Percentiles rank a stretch among this genome's conserved stretches.
phyloP scores from a whole-genome alignment of 2,329 filamentous ascomycete genomes.

The Neonectria ditissima region DNA sequence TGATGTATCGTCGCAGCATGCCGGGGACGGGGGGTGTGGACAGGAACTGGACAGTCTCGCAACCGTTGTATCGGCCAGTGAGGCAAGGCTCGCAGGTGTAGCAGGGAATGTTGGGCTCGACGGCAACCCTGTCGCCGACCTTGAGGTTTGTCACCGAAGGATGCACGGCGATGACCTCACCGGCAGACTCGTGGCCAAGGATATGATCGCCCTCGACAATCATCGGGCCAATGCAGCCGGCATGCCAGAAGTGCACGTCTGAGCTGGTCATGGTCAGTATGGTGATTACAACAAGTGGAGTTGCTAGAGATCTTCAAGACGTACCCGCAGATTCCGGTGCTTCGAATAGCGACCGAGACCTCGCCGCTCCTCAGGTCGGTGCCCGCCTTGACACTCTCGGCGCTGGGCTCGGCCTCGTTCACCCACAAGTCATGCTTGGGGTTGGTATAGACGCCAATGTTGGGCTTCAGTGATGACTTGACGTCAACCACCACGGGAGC shows the following conservation, averaged over 20 bases:
- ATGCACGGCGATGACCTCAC: slow-evolving; percentile 84
- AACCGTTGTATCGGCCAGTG: slow-evolving; percentile 95
- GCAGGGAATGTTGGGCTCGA: slow-evolving; percentile 96
- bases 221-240: slow-evolving; percentile 95
- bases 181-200: slow-evolving; percentile 93
- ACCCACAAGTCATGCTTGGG: slow-evolving; percentile 93
- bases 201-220: slow-evolving; percentile 90
- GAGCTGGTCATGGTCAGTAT: slow-evolving; percentile 65
- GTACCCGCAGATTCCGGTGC: slow-evolving; percentile 95
- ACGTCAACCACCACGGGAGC: slow-evolving; percentile 37
- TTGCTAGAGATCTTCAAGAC: slow-evolving; percentile 33
- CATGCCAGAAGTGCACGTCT: slow-evolving; percentile 98
- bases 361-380: slow-evolving; percentile 81
- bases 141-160: slow-evolving; percentile 82
- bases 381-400: slow-evolving; percentile 78
- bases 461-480: slow-evolving; percentile 70
- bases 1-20: slow-evolving; percentile 90
- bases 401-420: slow-evolving; percentile 78
- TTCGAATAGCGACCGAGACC: slow-evolving; percentile 89
- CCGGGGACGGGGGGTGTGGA: slow-evolving; percentile 92
- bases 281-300: slow-evolving; percentile 15
- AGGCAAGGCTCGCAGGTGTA: slow-evolving; percentile 90
- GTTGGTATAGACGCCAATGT: slow-evolving; percentile 97
- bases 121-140: slow-evolving; percentile 88
- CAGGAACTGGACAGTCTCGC: slow-evolving; percentile 85